Evolutionary conservation across 164 flowering plant genomes (phyloP).

Genomic region (Berberis thunbergii): DNA sequence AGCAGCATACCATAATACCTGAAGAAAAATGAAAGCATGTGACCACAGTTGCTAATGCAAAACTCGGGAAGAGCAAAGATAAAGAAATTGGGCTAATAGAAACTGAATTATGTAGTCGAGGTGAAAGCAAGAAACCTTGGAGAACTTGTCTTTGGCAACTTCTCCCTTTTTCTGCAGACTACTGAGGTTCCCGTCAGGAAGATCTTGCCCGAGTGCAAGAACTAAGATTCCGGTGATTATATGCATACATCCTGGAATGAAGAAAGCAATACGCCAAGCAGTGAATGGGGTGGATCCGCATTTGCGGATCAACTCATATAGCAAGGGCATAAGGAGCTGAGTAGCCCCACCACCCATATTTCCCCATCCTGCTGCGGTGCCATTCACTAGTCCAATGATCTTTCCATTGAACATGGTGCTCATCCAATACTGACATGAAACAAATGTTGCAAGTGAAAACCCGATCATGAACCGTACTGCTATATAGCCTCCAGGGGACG

Average conservation of each 20-base stretch:
- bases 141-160: constrained; percentile 52
- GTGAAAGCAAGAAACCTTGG: constrained; percentile 31
- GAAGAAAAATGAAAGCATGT: neutral
- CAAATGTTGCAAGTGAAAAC: constrained; percentile 75
- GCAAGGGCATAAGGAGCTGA: constrained; percentile 68
- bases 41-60: neutral
- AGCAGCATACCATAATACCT: constrained; percentile 62
- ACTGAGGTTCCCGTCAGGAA: constrained; percentile 69
- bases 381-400: constrained; percentile 70
- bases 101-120: neutral
- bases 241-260: constrained; percentile 63
- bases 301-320: constrained; percentile 31
- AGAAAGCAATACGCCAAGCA: constrained; percentile 83
- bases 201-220: constrained; percentile 60
- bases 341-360: constrained; percentile 86
- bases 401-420: constrained; percentile 62
- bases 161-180: constrained; percentile 54
- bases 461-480: constrained; percentile 57
- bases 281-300: constrained; percentile 56
- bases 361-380: constrained; percentile 77
- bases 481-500: constrained; percentile 32
- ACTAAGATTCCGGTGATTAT: constrained; percentile 48
- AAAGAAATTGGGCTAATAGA: neutral
- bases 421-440: constrained; percentile 82
- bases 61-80: neutral